Conservation (phyloP, 441 rosid genomes). For the Populus hybrid region DNA sequence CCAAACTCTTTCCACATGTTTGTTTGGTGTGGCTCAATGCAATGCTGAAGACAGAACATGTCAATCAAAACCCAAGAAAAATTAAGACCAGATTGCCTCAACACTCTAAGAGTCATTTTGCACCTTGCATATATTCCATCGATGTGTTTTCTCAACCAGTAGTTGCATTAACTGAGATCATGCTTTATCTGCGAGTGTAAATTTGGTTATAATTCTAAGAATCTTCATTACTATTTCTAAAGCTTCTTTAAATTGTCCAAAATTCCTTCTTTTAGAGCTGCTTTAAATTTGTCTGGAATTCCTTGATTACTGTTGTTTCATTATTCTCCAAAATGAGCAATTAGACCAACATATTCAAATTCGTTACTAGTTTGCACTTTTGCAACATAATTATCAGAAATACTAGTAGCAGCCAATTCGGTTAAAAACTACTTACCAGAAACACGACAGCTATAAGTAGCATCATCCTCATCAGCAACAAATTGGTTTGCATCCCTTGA, state of each 20-base stretch:
- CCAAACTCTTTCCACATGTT: not conserved
- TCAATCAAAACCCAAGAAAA: not conserved
- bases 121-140: not conserved
- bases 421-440: slow-evolving; percentile 61
- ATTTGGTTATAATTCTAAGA: not conserved
- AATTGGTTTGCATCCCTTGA: slow-evolving; percentile 85
- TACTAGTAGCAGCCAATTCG: slow-evolving; percentile 14
- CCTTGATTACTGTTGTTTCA: not conserved
- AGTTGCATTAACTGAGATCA: not conserved
- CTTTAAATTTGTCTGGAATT: slow-evolving; percentile 2
- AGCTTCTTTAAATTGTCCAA: not conserved
- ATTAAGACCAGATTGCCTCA: not conserved
- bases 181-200: not conserved
- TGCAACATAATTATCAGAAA: not conserved
- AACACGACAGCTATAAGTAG: slow-evolving; percentile 82
- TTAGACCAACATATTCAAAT: not conserved
- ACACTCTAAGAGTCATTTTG: not conserved
- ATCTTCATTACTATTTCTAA: not conserved
- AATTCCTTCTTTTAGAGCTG: not conserved
- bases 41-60: not conserved
- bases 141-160: not conserved
- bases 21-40: not conserved
- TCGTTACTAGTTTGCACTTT: not conserved
- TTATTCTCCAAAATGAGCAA: not conserved
- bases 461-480: slow-evolving; percentile 93